Evolutionary conservation across 2,329 filamentous ascomycete genomes (phyloP).

Genomic region (Tetracladium maxilliforme): DNA sequence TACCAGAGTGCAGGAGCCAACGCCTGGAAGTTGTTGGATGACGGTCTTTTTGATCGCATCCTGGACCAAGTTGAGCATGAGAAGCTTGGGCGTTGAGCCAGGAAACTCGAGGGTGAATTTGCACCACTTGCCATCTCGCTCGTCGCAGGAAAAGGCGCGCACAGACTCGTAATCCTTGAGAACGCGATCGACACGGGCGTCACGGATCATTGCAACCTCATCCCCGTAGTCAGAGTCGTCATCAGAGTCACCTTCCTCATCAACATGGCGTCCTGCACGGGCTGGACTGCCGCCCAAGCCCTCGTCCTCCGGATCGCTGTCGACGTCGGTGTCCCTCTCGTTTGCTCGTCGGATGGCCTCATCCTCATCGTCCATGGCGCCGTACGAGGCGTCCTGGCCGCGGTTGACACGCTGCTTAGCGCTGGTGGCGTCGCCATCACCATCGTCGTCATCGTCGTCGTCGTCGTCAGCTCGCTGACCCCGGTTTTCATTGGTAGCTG

Average conservation of each 20-base stretch:
- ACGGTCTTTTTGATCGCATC: slow-evolving; percentile 63
- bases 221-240: too few relatives aligned
- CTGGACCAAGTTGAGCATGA: slow-evolving; percentile 87
- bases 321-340: too few relatives aligned
- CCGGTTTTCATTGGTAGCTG: slow-evolving; percentile 18
- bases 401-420: slow-evolving; percentile 65
- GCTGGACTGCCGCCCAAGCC: slow-evolving; percentile 34
- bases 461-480: slow-evolving; percentile 36
- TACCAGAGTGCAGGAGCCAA: slow-evolving; percentile 58
- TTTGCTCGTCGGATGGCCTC: slow-evolving; percentile 54
- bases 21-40: slow-evolving; percentile 72
- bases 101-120: slow-evolving; percentile 75
- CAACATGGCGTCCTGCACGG: slow-evolving; percentile 13
- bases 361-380: slow-evolving; percentile 85
- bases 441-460: slow-evolving; percentile 57
- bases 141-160: too few relatives aligned
- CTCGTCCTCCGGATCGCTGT: slow-evolving; percentile 36
- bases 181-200: too few relatives aligned
- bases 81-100: slow-evolving; percentile 67
- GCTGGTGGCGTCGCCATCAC: slow-evolving; percentile 63
- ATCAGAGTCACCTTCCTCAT: slow-evolving; percentile 20
- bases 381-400: slow-evolving; percentile 73
- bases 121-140: slow-evolving; percentile 58
- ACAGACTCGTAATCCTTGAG: too few relatives aligned
- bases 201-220: too few relatives aligned